These are phyloP conservation scores for Ophiostoma fasciatum DNA, from an alignment of 2,329 filamentous ascomycete species.

Conservation along the genomic window DNA sequence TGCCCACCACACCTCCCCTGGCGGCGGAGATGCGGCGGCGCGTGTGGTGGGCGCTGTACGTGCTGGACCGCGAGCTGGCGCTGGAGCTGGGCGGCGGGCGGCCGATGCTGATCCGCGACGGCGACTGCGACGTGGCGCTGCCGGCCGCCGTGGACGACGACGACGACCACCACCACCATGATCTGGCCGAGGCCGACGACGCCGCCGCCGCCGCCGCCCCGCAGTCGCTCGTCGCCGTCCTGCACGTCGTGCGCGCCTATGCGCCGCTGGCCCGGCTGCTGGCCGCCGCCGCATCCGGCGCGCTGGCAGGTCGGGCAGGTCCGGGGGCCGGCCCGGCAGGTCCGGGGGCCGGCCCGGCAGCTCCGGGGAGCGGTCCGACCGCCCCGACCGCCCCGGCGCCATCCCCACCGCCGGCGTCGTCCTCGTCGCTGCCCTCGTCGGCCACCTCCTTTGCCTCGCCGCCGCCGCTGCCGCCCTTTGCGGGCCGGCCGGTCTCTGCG, in stretches of 20 bases:
- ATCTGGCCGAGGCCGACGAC: constrained; percentile 9
- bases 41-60: constrained; percentile 90
- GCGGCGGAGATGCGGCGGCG: constrained; percentile 77
- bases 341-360: too few species aligned
- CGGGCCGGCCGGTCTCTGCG: not conserved
- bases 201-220: constrained; percentile 19
- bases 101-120: constrained; percentile 70
- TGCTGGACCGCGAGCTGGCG: constrained; percentile 68
- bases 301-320: too few species aligned
- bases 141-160: constrained; percentile 75
- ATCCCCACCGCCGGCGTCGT: not conserved
- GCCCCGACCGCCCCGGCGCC: not conserved
- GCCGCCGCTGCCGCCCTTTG: not conserved
- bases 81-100: constrained; percentile 71
- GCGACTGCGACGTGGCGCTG: constrained; percentile 72
- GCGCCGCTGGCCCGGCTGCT: constrained; percentile 55
- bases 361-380: too few species aligned
- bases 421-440: not conserved
- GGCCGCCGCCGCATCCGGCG: not conserved
- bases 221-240: constrained; percentile 60
- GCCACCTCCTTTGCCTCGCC: not conserved
- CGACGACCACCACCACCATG: constrained; percentile 54
- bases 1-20: constrained; percentile 32
- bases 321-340: too few species aligned
- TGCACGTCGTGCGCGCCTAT: constrained; percentile 69